A percentile compares a stretch with the other conserved stretches of the same genome.
Conservation (phyloP, 805 yeast species). For the Zygotorulaspora danielsina region DNA sequence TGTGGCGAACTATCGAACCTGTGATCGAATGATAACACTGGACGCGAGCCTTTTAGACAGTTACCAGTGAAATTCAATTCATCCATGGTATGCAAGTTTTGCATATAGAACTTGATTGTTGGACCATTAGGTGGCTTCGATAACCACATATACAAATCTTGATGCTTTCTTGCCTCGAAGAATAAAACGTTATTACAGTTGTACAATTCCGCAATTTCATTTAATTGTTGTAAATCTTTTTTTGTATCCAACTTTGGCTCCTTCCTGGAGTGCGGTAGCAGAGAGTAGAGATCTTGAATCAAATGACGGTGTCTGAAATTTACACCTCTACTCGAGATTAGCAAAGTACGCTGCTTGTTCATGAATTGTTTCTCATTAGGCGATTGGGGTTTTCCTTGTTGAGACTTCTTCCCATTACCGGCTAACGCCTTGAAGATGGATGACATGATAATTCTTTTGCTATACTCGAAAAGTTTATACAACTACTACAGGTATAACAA, state of each 20-base stretch:
- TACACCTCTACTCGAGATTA: constrained; percentile 92
- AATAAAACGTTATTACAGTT: constrained; percentile 93
- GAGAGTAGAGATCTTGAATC: constrained; percentile 68
- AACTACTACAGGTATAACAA: neutral
- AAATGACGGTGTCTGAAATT: constrained; percentile 94
- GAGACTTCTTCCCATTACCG: constrained; percentile 38
- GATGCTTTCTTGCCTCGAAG: constrained; percentile 94
- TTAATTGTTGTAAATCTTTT: constrained; percentile 79
- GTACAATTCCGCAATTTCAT: constrained; percentile 94
- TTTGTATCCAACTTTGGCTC: constrained; percentile 95
- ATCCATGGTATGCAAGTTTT: constrained; percentile 92
- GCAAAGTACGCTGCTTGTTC: constrained; percentile 83
- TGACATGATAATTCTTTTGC: constrained; percentile 52
- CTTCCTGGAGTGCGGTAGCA: constrained; percentile 92
- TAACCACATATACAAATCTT: constrained; percentile 90
- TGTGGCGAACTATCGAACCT: constrained; percentile 70
- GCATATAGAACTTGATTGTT: constrained; percentile 86
- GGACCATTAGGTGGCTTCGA: constrained; percentile 98
- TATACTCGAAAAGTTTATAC: neutral
- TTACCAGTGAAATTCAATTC: constrained; percentile 96
- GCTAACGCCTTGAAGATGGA: constrained; percentile 68
- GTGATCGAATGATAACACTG: constrained; percentile 82
- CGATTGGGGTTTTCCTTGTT: constrained; percentile 29
- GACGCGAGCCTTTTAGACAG: constrained; percentile 92
- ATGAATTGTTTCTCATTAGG: constrained; percentile 50